A percentile compares a stretch with the other conserved stretches of the same genome.
Evolutionary conservation across 345 rosid genomes (phyloP).

Genomic region (Rhodomyrtus tomentosa): DNA sequence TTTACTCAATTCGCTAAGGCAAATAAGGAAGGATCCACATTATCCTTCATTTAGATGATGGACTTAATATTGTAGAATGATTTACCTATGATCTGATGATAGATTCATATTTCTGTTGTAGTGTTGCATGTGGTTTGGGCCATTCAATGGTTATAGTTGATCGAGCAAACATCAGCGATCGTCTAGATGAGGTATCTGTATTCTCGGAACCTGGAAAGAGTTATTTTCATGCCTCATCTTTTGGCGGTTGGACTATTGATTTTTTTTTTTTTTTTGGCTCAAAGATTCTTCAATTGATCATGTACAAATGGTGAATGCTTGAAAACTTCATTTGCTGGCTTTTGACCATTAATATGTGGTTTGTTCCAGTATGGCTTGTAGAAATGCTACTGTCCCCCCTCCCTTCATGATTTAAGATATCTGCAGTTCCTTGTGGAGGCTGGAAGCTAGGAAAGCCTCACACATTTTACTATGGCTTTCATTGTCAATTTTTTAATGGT

Average conservation of each 20-base stretch:
- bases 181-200: constrained; percentile 70
- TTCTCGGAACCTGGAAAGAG: not conserved
- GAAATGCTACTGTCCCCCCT: not conserved
- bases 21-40: not conserved
- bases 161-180: constrained; percentile 49
- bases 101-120: constrained; percentile 10
- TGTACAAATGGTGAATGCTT: not conserved
- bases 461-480: not conserved
- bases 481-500: not conserved
- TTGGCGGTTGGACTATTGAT: not conserved
- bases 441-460: not conserved
- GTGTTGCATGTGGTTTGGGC: constrained; percentile 83
- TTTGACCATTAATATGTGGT: not conserved
- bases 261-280: not conserved
- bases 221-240: not conserved
- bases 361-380: not conserved
- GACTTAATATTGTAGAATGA: not conserved
- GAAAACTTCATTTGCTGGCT: not conserved
- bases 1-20: not conserved
- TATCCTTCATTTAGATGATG: not conserved
- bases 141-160: constrained; percentile 90
- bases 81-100: not conserved
- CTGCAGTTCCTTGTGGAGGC: not conserved
- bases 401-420: not conserved
- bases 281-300: not conserved